A percentile compares a stretch with the other conserved stretches of the same genome.
phyloP scores from a whole-genome alignment of 2,329 filamentous ascomycete genomes.

The Davidsoniella neocaledoniae region DNA sequence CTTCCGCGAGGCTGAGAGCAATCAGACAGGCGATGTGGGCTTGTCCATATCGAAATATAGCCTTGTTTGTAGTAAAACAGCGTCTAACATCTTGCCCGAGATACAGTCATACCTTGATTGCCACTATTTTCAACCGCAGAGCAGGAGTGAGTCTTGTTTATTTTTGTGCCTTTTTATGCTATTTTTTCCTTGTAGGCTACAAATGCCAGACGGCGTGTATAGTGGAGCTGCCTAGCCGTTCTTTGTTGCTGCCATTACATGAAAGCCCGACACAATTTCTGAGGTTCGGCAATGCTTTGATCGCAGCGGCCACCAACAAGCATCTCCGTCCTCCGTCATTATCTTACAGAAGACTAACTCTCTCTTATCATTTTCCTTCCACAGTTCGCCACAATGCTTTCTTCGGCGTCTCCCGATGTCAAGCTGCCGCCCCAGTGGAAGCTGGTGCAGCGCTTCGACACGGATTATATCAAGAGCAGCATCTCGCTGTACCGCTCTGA shows the following conservation, averaged over 20 bases:
- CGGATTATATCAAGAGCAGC: conserved; percentile 73
- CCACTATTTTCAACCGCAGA: too few relatives aligned
- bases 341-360: not conserved
- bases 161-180: too few relatives aligned
- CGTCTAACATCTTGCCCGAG: too few relatives aligned
- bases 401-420: conserved; percentile 3
- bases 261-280: not conserved
- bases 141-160: not conserved
- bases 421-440: conserved; percentile 12
- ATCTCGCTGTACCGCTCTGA: conserved; percentile 95
- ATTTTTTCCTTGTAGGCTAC: too few relatives aligned
- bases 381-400: conserved; percentile 6
- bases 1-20: too few relatives aligned
- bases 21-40: conserved; percentile 1
- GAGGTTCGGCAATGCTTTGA: not conserved
- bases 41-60: not conserved
- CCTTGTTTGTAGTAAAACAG: too few relatives aligned
- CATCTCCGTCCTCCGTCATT: not conserved
- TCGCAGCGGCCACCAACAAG: not conserved
- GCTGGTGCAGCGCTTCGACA: conserved; percentile 63
- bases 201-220: not conserved
- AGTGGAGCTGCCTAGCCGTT: not conserved
- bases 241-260: not conserved
- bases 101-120: too few relatives aligned
- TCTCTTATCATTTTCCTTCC: not conserved